Evolutionary conservation across 2,329 filamentous ascomycete genomes (phyloP).

Genomic region (Thelonectria blattea): DNA sequence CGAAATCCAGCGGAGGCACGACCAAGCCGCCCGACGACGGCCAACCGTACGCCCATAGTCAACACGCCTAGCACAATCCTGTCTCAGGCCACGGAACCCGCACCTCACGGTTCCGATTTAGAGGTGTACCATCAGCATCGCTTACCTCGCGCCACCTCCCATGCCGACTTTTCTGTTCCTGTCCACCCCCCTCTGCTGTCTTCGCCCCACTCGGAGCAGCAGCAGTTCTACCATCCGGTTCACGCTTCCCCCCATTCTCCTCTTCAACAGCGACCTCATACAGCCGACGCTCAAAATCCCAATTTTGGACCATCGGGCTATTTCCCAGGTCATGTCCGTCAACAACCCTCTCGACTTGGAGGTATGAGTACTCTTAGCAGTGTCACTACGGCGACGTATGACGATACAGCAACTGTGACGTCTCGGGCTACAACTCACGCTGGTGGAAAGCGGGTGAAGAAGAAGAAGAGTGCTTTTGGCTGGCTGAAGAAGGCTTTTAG

Average conservation of each 20-base stretch:
- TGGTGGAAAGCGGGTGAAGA: slow-evolving; percentile 58
- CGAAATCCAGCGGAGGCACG: slow-evolving; percentile 32
- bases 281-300: slow-evolving; percentile 47
- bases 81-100: slow-evolving; percentile 50
- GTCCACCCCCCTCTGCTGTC: slow-evolving; percentile 34
- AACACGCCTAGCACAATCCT: slow-evolving; percentile 39
- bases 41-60: slow-evolving; percentile 40
- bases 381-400: slow-evolving; percentile 54
- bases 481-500: slow-evolving; percentile 73
- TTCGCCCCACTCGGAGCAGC: slow-evolving; percentile 46
- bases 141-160: slow-evolving; percentile 43
- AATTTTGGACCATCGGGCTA: slow-evolving; percentile 41
- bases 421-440: slow-evolving; percentile 38
- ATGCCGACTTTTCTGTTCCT: slow-evolving; percentile 39
- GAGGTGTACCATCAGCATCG: slow-evolving; percentile 47
- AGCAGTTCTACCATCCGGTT: slow-evolving; percentile 66
- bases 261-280: slow-evolving; percentile 65
- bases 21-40: slow-evolving; percentile 40
- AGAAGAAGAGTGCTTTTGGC: slow-evolving; percentile 71
- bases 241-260: slow-evolving; percentile 69
- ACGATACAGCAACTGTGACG: slow-evolving; percentile 42
- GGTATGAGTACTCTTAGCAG: slow-evolving; percentile 64
- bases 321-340: slow-evolving; percentile 50
- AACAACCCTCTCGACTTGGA: slow-evolving; percentile 60
- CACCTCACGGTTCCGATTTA: slow-evolving; percentile 53